A percentile compares a stretch with the other conserved stretches of the same genome.
Evolutionary conservation across 371 early-diverging fungal species (phyloP).

Genomic region (Mortierella polycephala): DNA sequence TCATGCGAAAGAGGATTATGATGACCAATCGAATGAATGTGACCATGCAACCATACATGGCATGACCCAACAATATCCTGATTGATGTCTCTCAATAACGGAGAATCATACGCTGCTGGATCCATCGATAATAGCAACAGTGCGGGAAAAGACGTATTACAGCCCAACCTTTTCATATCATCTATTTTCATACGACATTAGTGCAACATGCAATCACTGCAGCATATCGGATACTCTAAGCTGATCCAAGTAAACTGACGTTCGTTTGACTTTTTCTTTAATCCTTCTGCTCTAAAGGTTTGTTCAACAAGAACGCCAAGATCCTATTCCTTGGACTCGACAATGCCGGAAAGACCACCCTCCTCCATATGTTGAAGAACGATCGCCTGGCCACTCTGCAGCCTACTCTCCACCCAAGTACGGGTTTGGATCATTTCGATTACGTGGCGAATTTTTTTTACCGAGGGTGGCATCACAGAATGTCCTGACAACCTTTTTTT

Average conservation of each 20-base stretch:
- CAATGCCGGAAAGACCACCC: conserved; percentile 99
- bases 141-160: too few relatives aligned
- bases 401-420: conserved; percentile 99
- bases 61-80: background rate
- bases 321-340: conserved; percentile 99
- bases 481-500: conserved; percentile 1
- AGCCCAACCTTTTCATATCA: too few relatives aligned
- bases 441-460: background rate
- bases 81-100: background rate
- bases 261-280: background rate
- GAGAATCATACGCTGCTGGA: too few relatives aligned
- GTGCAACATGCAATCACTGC: too few relatives aligned
- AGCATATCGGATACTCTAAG: too few relatives aligned
- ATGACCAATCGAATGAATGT: conserved; percentile 12
- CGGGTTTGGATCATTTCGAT: conserved; percentile 40
- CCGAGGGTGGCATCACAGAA: too few relatives aligned
- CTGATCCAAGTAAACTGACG: too few relatives aligned
- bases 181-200: too few relatives aligned
- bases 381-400: conserved; percentile 96
- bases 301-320: conserved; percentile 98
- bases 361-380: conserved; percentile 99
- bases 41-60: conserved; percentile 1
- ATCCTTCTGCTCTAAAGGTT: conserved; percentile 66
- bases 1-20: background rate
- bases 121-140: too few relatives aligned